Conservation (phyloP, 768 basidiomycete species). For the Leccinum uliginosum region DNA sequence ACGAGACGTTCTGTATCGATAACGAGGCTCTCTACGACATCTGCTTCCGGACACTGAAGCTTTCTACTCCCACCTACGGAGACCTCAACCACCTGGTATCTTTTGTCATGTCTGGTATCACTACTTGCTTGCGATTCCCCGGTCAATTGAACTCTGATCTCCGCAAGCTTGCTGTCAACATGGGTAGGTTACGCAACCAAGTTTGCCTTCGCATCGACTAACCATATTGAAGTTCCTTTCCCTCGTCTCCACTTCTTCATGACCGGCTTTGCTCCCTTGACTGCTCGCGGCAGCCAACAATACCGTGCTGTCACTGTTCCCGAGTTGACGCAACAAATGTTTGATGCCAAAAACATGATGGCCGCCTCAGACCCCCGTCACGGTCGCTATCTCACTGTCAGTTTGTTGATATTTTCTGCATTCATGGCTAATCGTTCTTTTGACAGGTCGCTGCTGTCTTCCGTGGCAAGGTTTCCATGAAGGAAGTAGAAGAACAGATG, state of each 20-base stretch:
- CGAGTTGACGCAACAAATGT: conserved; percentile 98
- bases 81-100: conserved; percentile 98
- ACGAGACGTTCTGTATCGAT: conserved; percentile 99
- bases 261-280: conserved; percentile 93
- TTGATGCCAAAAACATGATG: conserved; percentile 99
- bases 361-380: conserved; percentile 95
- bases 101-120: conserved; percentile 97
- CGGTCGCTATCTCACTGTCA: conserved; percentile 93
- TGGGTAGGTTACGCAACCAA: conserved; percentile 58
- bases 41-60: conserved; percentile 96
- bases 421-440: neutral
- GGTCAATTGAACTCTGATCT: conserved; percentile 99
- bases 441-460: conserved; percentile 85
- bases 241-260: conserved; percentile 99
- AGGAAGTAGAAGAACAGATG: conserved; percentile 99
- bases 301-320: conserved; percentile 97
- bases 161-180: conserved; percentile 97
- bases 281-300: conserved; percentile 89
- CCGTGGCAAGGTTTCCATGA: conserved; percentile 99
- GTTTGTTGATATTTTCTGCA: conserved; percentile 14
- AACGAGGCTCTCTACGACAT: conserved; percentile 99
- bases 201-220: neutral
- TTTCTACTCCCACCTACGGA: conserved; percentile 92
- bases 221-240: conserved; percentile 70
- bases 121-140: conserved; percentile 98